Conservation (phyloP, 768 basidiomycete species). For the Coprinopsis strossmayeri region DNA sequence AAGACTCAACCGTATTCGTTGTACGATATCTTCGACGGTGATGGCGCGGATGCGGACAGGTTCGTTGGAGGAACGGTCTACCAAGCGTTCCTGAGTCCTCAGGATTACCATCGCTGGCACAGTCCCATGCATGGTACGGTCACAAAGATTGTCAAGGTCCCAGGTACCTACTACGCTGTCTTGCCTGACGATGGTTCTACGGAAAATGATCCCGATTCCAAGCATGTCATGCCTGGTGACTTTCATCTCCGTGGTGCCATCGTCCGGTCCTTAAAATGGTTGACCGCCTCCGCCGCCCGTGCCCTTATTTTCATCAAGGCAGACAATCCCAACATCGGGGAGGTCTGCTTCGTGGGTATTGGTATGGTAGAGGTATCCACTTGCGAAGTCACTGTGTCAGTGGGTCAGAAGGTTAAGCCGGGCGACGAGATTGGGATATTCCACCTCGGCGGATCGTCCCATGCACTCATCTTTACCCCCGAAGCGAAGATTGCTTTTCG, state of each 20-base stretch:
- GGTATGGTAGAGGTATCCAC: slow-evolving; percentile 63
- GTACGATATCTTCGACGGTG: slow-evolving; percentile 42
- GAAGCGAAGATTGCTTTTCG: background rate
- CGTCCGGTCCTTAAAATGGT: slow-evolving; percentile 17
- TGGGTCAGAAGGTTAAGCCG: slow-evolving; percentile 36
- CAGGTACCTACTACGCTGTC: slow-evolving; percentile 44
- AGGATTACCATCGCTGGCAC: slow-evolving; percentile 61
- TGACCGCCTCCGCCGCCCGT: slow-evolving; percentile 42
- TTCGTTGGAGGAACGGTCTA: slow-evolving; percentile 47
- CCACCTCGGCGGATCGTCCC: slow-evolving; percentile 46
- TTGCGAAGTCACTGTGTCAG: slow-evolving; percentile 40
- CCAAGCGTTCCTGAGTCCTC: slow-evolving; percentile 52
- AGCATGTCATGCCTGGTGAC: too few relatives aligned
- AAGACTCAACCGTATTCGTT: slow-evolving; percentile 60
- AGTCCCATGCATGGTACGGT: slow-evolving; percentile 45
- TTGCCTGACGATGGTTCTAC: slow-evolving; percentile 13
- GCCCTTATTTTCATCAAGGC: slow-evolving; percentile 51
- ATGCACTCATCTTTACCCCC: slow-evolving; percentile 18
- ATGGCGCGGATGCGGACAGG: slow-evolving; percentile 26
- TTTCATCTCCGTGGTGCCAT: background rate
- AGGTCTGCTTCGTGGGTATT: slow-evolving; percentile 51
- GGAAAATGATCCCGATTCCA: slow-evolving; percentile 15
- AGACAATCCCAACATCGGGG: slow-evolving; percentile 42
- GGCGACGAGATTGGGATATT: slow-evolving; percentile 58
- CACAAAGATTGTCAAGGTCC: slow-evolving; percentile 33